Percentiles rank a stretch among this genome's conserved stretches.
Conservation (phyloP, 2,329 filamentous ascomycete species). For the Neopestalotiopsis rosae region DNA sequence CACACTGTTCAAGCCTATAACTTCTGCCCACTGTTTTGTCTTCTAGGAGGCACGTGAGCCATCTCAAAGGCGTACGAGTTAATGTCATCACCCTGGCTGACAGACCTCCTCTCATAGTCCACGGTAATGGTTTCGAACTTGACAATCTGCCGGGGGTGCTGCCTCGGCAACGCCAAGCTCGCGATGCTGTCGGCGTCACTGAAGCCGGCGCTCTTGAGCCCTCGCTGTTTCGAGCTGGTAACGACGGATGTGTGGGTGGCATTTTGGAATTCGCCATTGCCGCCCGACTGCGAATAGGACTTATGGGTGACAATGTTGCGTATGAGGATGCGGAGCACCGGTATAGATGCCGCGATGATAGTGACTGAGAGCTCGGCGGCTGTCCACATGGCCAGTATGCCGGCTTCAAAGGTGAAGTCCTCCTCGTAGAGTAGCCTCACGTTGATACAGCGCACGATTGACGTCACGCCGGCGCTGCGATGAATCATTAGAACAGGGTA, state of each 20-base stretch:
- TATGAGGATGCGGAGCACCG: constrained; percentile 15
- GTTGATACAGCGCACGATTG: constrained; percentile 14
- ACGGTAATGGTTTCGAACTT: constrained; percentile 12
- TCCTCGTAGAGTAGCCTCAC: constrained; percentile 14
- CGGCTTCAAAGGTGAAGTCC: constrained; percentile 12
- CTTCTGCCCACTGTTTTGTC: neutral
- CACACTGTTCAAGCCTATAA: neutral
- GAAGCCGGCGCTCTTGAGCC: neutral
- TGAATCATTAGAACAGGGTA: too few species aligned
- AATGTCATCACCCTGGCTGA: constrained; percentile 8
- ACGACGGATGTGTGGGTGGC: constrained; percentile 11
- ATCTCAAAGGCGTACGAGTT: neutral
- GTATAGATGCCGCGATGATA: constrained; percentile 16
- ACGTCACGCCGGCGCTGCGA: constrained; percentile 11
- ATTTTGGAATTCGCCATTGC: constrained; percentile 4
- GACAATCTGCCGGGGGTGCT: constrained; percentile 10
- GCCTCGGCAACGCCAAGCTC: constrained; percentile 8
- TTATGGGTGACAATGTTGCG: constrained; percentile 15
- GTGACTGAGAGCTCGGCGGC: constrained; percentile 11
- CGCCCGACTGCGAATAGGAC: constrained; percentile 12
- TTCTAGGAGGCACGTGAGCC: constrained; percentile 9
- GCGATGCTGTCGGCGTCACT: constrained; percentile 10
- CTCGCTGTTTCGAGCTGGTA: neutral
- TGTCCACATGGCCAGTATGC: constrained; percentile 11
- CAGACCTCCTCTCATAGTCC: constrained; percentile 14